Evolutionary conservation across 176 grass and related monocot genomes (phyloP), one percentile per base, ranked within the genome.

Genomic region (Bolboschoenus planiculmis): DNA sequence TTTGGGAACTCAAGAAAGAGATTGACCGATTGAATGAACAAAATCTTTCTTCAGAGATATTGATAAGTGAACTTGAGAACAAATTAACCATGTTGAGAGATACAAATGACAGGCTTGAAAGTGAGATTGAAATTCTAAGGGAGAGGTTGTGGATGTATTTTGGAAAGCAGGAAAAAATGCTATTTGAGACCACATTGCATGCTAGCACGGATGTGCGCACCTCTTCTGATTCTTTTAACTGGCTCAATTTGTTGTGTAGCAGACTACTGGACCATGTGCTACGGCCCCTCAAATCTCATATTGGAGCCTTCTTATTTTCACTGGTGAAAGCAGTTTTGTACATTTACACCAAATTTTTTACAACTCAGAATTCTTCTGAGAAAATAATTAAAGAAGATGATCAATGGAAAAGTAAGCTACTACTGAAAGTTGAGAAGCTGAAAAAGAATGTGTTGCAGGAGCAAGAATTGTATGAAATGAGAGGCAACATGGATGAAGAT

Each of bases 1-100:
- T 91, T 77, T 90, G 47, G 84, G 86, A 95, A 44, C 67, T 93
- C 78, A 87, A 87, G 83, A 92, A 90, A 59, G 86, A 99, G 88
- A 80, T 81, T 21, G 75, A 82, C 9, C 73, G 75, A 76, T 84
- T 92, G 83, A 90, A 85, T 13, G 80, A 96, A 86, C 88, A 84
- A 85, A 92, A 92, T 58, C 51, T 43, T 73, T 91, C 90, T 46
- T 92, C 86, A 9, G 83, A 88, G 58, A 62, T 78, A 39, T 54
- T 88, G 73, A 90, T 85, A 86, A 88, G 87, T 50, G 80, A 89
- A 83, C 86, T 92, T 36, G 74, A 30, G 39, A 48, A 85, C 51
- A 85, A 92, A 65, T 84, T 85, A 68, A 84, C 50, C 56, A 79
- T 56, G 8, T 70, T 87, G 78, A 89, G 27, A 56, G 88, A 90